These are phyloP conservation scores for Penicillium crystallinum DNA, from an alignment of 495 filamentous ascomycete species.

Conservation along the genomic window DNA sequence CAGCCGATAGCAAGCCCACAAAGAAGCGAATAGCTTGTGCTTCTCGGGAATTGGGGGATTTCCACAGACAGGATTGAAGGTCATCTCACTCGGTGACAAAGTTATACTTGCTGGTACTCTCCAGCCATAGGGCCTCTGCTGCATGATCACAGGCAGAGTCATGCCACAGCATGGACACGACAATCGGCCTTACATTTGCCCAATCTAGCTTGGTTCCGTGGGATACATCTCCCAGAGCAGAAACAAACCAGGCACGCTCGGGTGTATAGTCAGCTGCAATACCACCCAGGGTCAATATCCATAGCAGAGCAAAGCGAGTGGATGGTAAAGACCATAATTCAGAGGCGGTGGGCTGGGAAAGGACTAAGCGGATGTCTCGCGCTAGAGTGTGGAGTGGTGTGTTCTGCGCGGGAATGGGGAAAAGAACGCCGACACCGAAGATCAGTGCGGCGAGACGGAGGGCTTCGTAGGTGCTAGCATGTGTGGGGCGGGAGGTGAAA, in stretches of 20 bases:
- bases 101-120: constrained; percentile 3
- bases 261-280: constrained; percentile 26
- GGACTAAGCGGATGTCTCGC: constrained; percentile 15
- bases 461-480: constrained; percentile 32
- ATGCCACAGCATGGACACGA: constrained; percentile 33
- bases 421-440: constrained; percentile 35
- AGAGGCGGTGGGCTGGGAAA: constrained; percentile 10
- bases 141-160: constrained; percentile 31
- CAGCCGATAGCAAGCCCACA: neutral
- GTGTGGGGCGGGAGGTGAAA: constrained; percentile 11
- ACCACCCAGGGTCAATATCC: constrained; percentile 34
- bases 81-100: neutral
- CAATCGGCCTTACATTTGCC: constrained; percentile 16
- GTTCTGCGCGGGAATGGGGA: constrained; percentile 37
- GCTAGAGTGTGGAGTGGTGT: constrained; percentile 28
- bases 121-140: constrained; percentile 25
- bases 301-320: constrained; percentile 24
- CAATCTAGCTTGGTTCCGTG: constrained; percentile 20
- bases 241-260: constrained; percentile 31
- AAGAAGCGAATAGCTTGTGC: neutral
- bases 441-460: constrained; percentile 32
- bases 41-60: neutral
- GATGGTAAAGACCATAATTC: constrained; percentile 21
- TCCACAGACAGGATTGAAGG: neutral
- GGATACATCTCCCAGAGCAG: constrained; percentile 16